A percentile compares a stretch with the other conserved stretches of the same genome.
phyloP scores from a whole-genome alignment of 371 early-diverging fungal genomes.

The Mucor plumbeus region DNA sequence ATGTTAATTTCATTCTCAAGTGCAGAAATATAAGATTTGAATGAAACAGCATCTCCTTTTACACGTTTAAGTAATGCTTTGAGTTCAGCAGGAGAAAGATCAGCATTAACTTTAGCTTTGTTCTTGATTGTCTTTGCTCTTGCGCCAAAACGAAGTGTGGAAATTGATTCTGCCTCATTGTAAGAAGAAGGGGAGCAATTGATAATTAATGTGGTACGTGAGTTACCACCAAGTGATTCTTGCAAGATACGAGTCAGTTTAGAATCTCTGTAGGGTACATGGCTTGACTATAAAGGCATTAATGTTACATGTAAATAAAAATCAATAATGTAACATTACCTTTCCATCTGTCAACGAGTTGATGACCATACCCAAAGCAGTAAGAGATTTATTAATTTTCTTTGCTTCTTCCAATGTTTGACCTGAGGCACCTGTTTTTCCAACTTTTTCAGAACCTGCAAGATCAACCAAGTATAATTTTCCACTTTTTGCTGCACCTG shows the following conservation, averaged over 20 bases:
- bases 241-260: conserved; percentile 98
- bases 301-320: background rate
- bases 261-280: conserved; percentile 98
- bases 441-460: conserved; percentile 99
- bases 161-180: conserved; percentile 95
- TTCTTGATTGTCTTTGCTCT: conserved; percentile 98
- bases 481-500: conserved; percentile 88
- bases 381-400: conserved; percentile 99
- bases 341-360: conserved; percentile 87
- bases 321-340: conserved; percentile 45
- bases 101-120: conserved; percentile 97
- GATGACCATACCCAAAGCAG: conserved; percentile 93
- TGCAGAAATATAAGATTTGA: conserved; percentile 79
- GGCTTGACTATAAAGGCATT: conserved; percentile 72
- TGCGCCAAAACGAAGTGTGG: conserved; percentile 97
- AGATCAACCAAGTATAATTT: conserved; percentile 97
- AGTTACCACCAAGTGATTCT: conserved; percentile 98
- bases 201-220: conserved; percentile 96
- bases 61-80: conserved; percentile 89
- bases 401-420: conserved; percentile 99
- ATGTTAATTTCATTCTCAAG: conserved; percentile 86
- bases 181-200: conserved; percentile 96
- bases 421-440: conserved; percentile 98
- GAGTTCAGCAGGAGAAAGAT: conserved; percentile 91
- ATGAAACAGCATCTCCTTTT: conserved; percentile 78